Base-by-base conservation (phyloP, 2,329 filamentous ascomycete genomes). In the Paecilomyces niveus region DNA sequence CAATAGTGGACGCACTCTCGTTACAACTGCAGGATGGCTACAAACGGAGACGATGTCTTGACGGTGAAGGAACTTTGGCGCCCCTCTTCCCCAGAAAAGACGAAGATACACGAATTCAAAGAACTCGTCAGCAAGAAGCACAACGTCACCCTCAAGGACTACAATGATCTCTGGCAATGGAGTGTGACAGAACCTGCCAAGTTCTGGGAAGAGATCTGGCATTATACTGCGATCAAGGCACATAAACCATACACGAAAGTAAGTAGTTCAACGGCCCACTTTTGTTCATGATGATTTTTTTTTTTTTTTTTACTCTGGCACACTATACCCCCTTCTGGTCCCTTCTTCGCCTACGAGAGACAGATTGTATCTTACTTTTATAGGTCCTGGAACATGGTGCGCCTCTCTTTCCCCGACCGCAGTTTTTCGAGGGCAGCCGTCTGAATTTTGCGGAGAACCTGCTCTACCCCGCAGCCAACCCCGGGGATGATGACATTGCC, bases 371-470 rank as follows among this genome's bases (percentile, higher is more conserved):
- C 45, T 29, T 26, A 22, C 45, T 24, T 11, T 6, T 39, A 15
- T 67, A 92, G 87, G 88, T 90, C 50, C 78, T 96, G 18, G 84
- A 89, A 24, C 71, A 82, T 49, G 74, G 84, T 57, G 82, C 85
- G 5, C 80, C 84, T 53, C 89, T 97, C 82, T 97, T 92, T 67
- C 93, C 93, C 24, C 86, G 91, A 24, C 92, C 93, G 7, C 79
- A 86, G 60, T 97, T 96, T 80, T 97, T 97, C 72, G 74, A 85
- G 58, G 88, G 87, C 9, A 84, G 89, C 13, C 85, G 80, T 59
- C 80, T 97, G 63, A 99, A 97, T 74, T 97, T 97, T 71, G 92
- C 93, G 26, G 90, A 97, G 77, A 99, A 99, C 72, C 80, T 97
- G 57, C 85, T 99, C 3, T 97, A 88, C 72, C 93, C 93, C 3